Base-by-base conservation (phyloP, 2,329 filamentous ascomycete species). In the Diaporthe sp. region DNA sequence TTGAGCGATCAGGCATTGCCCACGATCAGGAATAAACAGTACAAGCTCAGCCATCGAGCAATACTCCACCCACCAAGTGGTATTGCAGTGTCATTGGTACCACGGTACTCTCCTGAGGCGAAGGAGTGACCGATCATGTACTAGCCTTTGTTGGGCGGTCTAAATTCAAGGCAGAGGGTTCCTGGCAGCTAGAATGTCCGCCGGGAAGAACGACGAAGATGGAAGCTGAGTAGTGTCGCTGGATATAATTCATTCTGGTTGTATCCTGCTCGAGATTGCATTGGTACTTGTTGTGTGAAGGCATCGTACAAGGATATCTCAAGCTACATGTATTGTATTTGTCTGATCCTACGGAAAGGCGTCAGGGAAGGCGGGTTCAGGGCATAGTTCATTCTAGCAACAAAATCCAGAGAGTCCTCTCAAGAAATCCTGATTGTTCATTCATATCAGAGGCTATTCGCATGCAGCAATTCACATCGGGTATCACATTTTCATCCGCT, bases 401-500 rank as follows among this genome's bases (percentile, higher is more conserved):
- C 22, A 28, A 28, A 68, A 7, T 28, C 12, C 22, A 38, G 45
- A 38, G 15, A 12, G 15, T 19, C 12, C 15, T n/a, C 7, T 5
- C 15, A 45, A 28, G 17, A n/a, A 38, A 40, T 10, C 19, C 35
- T 17, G 25, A 15, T 10, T 54, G 15, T 45, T 33, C 50, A 58
- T 15, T n/a, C 45, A 40, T 13, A 22, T 42, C 12, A 9, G 22
- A 75, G 42, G 52, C 50, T 47, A 35, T 45, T 55, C 22, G 52
- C 38, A 61, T 71, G 66, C 55, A 50, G 25, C 30, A 38, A 38
- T 38, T 40, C 38, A 72, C 54, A 68, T 70, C 71, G 40, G 69
- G 72, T 76, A 76, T 76, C 69, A 66, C 15, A 28, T 40, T 67
- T 35, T 40, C 42, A 58, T 54, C 50, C 28, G 22, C 57, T 19